phyloP scores from a whole-genome alignment of 2,329 filamentous ascomycete genomes.

The Aspergillus thermomutatus region DNA sequence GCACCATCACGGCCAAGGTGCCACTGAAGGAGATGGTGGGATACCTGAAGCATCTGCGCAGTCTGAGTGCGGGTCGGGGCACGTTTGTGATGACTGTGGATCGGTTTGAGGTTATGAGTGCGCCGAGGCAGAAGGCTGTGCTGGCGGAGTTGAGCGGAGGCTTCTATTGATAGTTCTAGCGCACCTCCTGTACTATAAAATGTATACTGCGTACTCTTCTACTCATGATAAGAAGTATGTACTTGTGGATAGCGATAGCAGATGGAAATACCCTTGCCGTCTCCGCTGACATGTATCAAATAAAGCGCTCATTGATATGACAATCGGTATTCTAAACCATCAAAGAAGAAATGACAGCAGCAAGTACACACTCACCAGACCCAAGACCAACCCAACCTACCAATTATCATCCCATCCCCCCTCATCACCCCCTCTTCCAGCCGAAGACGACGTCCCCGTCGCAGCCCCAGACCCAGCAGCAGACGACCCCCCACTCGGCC shows the following conservation, averaged over 20 bases:
- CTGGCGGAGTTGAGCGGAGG: constrained; percentile 44
- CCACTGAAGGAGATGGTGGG: constrained; percentile 96
- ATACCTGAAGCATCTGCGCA: constrained; percentile 83
- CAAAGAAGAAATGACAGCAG: no score
- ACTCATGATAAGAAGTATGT: neutral
- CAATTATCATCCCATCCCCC: constrained; percentile 53
- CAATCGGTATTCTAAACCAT: neutral
- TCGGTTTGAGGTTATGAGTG: constrained; percentile 65
- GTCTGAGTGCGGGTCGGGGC: constrained; percentile 80
- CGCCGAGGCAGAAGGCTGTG: constrained; percentile 57
- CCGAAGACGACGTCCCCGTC: constrained; percentile 19
- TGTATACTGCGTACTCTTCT: neutral
- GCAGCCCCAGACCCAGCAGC: constrained; percentile 10
- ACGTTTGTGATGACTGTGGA: constrained; percentile 74
- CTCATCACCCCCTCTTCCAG: constrained; percentile 49
- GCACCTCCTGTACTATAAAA: constrained; percentile 3
- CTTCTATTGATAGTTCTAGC: constrained; percentile 9
- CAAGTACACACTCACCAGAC: neutral
- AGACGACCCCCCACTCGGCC: constrained; percentile 8
- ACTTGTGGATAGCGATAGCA: neutral
- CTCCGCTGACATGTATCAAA: neutral
- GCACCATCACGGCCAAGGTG: constrained; percentile 76
- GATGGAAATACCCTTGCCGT: neutral
- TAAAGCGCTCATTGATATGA: neutral
- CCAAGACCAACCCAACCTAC: constrained; percentile 23